Conservation (phyloP, 164 flowering plant species). For the Santalum album region DNA sequence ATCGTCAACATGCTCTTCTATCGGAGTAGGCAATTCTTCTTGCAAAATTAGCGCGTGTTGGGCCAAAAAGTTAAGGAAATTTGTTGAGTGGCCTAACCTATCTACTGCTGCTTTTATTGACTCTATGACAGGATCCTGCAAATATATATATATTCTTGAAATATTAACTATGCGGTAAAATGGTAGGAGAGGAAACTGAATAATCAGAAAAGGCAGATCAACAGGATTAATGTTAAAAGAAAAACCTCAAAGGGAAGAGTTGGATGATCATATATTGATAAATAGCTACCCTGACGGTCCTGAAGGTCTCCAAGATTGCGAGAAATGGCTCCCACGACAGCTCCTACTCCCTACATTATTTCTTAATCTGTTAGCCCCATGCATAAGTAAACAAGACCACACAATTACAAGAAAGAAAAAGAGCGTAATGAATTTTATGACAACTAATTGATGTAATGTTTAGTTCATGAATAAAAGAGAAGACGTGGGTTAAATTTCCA, state of each 20-base stretch:
- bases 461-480: background rate
- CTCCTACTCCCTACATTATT: conserved; percentile 66
- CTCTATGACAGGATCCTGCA: conserved; percentile 63
- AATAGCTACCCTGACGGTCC: conserved; percentile 71
- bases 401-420: background rate
- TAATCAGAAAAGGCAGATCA: no score
- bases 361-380: no score
- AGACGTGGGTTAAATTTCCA: background rate
- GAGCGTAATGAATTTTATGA: background rate
- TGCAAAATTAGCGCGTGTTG: conserved; percentile 64
- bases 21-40: conserved; percentile 52
- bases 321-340: conserved; percentile 69
- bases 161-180: background rate
- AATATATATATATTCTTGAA: background rate
- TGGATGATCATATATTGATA: conserved; percentile 66
- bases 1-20: conserved; percentile 37
- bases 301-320: conserved; percentile 72
- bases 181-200: no score
- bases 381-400: no score
- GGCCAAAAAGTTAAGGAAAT: conserved; percentile 54
- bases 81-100: conserved; percentile 54
- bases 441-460: background rate
- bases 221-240: no score
- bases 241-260: conserved; percentile 57
- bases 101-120: conserved; percentile 56